Conservation (phyloP, 2,329 filamentous ascomycete species). For the Botrytis sinoallii region DNA sequence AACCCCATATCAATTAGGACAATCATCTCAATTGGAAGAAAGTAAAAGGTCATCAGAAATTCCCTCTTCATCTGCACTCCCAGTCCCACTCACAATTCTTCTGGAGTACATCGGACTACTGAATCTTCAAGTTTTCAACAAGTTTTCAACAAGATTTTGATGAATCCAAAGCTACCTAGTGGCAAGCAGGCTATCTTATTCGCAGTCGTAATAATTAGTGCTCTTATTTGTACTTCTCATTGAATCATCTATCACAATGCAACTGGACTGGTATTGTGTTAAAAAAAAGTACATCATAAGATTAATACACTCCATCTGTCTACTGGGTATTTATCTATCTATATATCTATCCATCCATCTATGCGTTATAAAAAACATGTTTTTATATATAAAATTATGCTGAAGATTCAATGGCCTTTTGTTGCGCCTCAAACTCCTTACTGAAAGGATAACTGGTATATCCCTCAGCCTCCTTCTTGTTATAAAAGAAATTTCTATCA, state of each 20-base stretch:
- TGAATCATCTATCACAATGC: background rate
- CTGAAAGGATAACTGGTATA: conserved; percentile 40
- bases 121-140: background rate
- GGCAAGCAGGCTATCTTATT: background rate
- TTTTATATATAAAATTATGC: background rate
- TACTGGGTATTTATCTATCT: background rate
- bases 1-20: no score
- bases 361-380: background rate
- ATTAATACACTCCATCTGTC: background rate
- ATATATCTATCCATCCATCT: background rate
- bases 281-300: background rate
- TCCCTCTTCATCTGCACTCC: no score
- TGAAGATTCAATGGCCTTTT: conserved; percentile 10
- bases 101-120: background rate
- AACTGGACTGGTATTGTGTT: no score
- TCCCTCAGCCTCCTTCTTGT: conserved; percentile 35
- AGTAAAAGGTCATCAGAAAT: no score
- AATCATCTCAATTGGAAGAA: no score
- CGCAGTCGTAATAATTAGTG: background rate
- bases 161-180: background rate
- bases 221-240: background rate
- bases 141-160: no score
- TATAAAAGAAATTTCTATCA: conserved; percentile 42
- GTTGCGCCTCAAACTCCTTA: conserved; percentile 33
- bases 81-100: no score